Conservation (phyloP, 345 rosid species). For the sweet orange (Citrus sinensis) region DNA sequence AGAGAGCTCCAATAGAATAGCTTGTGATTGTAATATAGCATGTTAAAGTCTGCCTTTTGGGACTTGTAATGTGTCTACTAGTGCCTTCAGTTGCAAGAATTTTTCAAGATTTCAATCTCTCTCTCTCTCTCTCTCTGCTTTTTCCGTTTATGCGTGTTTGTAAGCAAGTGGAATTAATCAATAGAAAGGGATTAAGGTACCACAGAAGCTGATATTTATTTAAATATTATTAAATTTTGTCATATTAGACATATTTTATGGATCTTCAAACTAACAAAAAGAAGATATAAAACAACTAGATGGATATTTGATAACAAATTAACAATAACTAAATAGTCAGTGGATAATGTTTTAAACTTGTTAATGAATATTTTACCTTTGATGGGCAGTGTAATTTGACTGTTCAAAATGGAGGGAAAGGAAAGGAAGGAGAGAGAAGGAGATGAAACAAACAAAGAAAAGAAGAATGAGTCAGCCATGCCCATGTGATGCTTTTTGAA, state of each 20-base stretch:
- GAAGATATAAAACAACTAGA: neutral
- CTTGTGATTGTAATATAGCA: neutral
- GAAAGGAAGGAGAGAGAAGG: neutral
- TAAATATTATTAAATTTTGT: neutral
- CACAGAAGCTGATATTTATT: neutral
- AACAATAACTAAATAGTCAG: neutral
- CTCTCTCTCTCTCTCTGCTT: neutral
- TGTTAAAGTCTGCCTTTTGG: neutral
- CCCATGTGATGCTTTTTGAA: constrained; percentile 6
- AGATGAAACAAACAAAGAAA: neutral
- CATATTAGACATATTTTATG: no score
- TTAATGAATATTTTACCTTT: constrained; percentile 10
- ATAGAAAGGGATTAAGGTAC: neutral
- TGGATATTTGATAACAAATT: neutral
- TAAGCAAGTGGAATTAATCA: no score
- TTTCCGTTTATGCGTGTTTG: neutral
- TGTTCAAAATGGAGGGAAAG: constrained; percentile 9
- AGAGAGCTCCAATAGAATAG: neutral
- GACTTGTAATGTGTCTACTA: constrained; percentile 4
- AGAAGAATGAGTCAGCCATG: neutral
- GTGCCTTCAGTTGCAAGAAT: neutral
- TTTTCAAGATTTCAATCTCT: neutral
- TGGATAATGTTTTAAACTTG: constrained; percentile 4
- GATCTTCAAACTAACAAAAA: neutral
- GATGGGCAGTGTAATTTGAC: constrained; percentile 20